Base-by-base conservation (phyloP, 2,329 filamentous ascomycete species). In the Pyrenophora graminea region DNA sequence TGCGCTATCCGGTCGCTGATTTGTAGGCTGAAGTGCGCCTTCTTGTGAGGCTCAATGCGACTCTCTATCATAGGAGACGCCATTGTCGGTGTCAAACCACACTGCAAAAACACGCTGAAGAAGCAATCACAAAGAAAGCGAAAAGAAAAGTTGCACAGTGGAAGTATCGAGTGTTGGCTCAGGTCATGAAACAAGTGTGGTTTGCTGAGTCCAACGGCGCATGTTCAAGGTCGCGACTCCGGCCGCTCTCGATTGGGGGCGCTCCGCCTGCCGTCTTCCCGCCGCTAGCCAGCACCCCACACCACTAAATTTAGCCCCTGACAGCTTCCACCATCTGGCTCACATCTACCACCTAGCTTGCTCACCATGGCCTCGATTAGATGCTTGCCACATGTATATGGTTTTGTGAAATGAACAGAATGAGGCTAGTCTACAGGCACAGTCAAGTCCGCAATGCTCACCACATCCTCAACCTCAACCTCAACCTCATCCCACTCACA, bases 31-130 rank as follows among this genome's bases (percentile, higher is more conserved):
- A 70, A 75, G 40, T 68, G 71, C 25, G 66, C 71, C 48, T 73
- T 73, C 61, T 71, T 72, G 59, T 70, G 64, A 23, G 72, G 72
- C 56, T 75, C 71, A 33, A 74, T 53, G 23, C 69, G 64, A 32
- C 61, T 63, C 47, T 72, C 68, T 12, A 73, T 48, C 58, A 66
- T 59, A 6, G 72, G 72, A 21, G 71, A 74, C 19, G 72, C 71
- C 72, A 75, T 75, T 31, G 18, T 25, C 25, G 19, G 21, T 18
- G 30, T 10, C 44, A 19, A 7, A 19, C 19, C 2, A 2, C 25
- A n/a, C 10, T 25, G 49, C 39, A 30, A 30, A 34, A 12, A 17
- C 17, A 12, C 36, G 34, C 15, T 4, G 17, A 2, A 6, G 32
- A 8, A 27, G n/a, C 3, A 3, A 9, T 3, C 0, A 23, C n/a